Conservation (phyloP, 352 stramenopile genomes). For the Blastocystis sp. region DNA sequence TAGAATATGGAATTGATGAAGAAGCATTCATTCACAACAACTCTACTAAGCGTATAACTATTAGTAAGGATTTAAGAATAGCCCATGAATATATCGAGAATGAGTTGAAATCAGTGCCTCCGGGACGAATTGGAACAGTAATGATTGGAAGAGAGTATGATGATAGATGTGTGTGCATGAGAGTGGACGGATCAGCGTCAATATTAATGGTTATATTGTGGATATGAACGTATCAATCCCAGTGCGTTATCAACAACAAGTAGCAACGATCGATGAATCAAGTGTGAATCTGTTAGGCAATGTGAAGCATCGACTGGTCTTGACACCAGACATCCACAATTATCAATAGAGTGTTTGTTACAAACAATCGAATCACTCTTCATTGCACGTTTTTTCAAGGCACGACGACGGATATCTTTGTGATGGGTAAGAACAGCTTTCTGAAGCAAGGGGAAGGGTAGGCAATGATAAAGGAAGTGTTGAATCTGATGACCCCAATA, state of each 20-base stretch:
- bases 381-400: conserved; percentile 76
- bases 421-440: conserved; percentile 74
- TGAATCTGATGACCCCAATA: conserved; percentile 51
- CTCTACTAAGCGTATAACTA: conserved; percentile 10
- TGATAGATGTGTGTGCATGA: conserved; percentile 56
- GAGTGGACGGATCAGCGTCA: conserved; percentile 36
- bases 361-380: conserved; percentile 74
- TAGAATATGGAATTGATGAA: conserved; percentile 53
- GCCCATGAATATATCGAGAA: conserved; percentile 46
- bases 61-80: neutral
- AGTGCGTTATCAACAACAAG: conserved; percentile 51
- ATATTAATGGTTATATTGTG: conserved; percentile 56
- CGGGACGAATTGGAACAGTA: conserved; percentile 27
- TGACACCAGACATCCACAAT: conserved; percentile 43
- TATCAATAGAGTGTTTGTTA: conserved; percentile 46
- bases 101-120: conserved; percentile 12
- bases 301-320: conserved; percentile 44
- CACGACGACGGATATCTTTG: conserved; percentile 75
- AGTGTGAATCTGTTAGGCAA: neutral
- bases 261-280: conserved; percentile 39
- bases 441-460: conserved; percentile 36
- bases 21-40: conserved; percentile 31
- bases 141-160: neutral
- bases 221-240: conserved; percentile 60
- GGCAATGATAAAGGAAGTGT: conserved; percentile 39